Evolutionary conservation across 2,329 filamentous ascomycete species (phyloP), one percentile per base, ranked within the genome.

Genomic region (Fusarium penzigii): DNA sequence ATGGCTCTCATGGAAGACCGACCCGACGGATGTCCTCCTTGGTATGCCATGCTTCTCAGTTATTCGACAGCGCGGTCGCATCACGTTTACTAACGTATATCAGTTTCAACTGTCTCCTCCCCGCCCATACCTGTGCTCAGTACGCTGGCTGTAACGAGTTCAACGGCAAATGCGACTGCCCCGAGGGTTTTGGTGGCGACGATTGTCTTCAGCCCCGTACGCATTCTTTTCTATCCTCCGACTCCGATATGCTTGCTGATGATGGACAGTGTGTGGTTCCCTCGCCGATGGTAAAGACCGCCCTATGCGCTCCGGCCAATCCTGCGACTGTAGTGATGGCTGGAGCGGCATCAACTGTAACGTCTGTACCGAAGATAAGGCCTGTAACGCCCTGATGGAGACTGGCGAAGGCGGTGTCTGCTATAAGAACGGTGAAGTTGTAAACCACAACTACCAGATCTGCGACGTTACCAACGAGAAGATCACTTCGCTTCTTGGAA

Each of bases 311-410:
- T 76, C 84, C 47, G 85, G 84, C 57, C 80, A 85, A 52, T 76
- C 79, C 39, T 99, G 94, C 74, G 77, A 91, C 40, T 99, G 94
- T 72, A 88, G 92, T 67, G 89, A 96, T 38, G 94, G 94, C 50
- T 99, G 94, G 94, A 84, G 84, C 39, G 94, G 94, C 58, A 93
- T 99, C 75, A 99, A 99, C 78, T 99, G 94, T 83, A 99, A 94
- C 66, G 90, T 99, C 51, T 99, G 94, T 74, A 86, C 88, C 55
- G 85, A 86, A 5, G 81, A 97, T 69, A 78, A 88, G 61, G 92
- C 89, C 14, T 99, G 94, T 68, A 85, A 94, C 69, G 86, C 90
- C 34, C 78, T 99, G 72, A 96, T 96, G 86, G 90, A 90, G 5
- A 85, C 87, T 13, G 83, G 83, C 4, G 83, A 90, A 55, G 91